Evolutionary conservation across 768 basidiomycete genomes (phyloP), one percentile per base, ranked within the genome.

Genomic region (Tephrocybe rancida): DNA sequence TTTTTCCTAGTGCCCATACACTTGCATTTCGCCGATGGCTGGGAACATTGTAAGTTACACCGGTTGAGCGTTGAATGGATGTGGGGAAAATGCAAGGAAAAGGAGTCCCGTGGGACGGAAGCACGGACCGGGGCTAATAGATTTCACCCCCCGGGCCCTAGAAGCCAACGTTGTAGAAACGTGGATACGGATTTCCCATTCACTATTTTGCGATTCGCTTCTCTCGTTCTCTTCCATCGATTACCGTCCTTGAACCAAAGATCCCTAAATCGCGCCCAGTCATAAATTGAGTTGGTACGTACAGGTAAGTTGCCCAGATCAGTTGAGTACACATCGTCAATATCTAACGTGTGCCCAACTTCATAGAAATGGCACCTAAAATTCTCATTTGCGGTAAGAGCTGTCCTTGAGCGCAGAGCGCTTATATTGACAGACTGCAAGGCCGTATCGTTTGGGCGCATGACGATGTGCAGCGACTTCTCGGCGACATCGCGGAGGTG

Each of bases 371-470:
- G 68, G 56, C 61, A 34, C 68, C 64, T 26, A 60, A 60, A 53
- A 58, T 70, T 52, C 67, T 70, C 42, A 68, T 70, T 34, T 64
- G 62, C 44, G 68, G 68, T 67, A 19, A 47, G 64, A 27, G 39
- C 11, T 22, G 19, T 32, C 34, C 16, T 32, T 9, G 13, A 21
- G 37, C 30, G 7, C 46, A 41, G 26, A 35, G 18, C 18, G 5
- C 44, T 9, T 16, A 16, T 47, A 46, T 24, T 30, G 27, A 38
- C 3, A 13, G 10, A 22, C 5, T 35, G 45, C 11, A 30, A 90
- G 90, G 84, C 48, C 70, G 83, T 55, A 82, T 94, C 52, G 79
- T 87, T 26, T 95, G 92, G 92, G 90, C 92, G 0, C 84, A 89
- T 55, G 78, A 90, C 22, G 90, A 95, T 52, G 76, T 85, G 48